Percentiles rank a stretch among this genome's conserved stretches.
These are phyloP conservation scores for Dactylonectria macrodidyma DNA, from an alignment of 2,329 filamentous ascomycete genomes.

Conservation along the genomic window DNA sequence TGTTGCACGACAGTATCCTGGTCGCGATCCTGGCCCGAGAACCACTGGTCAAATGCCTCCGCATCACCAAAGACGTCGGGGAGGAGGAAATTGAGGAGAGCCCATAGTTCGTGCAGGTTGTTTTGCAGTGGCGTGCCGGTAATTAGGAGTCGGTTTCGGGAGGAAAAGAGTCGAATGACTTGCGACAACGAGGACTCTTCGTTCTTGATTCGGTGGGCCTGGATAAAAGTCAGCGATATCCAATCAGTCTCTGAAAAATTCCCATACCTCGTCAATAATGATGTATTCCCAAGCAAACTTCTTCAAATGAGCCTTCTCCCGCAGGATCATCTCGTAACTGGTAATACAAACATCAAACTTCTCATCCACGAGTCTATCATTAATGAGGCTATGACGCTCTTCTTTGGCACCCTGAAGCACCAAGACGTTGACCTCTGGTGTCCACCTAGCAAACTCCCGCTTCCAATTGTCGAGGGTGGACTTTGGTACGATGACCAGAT, in stretches of 20 bases:
- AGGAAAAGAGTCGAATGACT: slow-evolving; percentile 96
- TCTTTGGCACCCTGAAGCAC: slow-evolving; percentile 97
- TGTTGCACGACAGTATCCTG: slow-evolving; percentile 98
- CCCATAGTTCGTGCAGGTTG: slow-evolving; percentile 98
- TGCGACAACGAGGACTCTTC: slow-evolving; percentile 97
- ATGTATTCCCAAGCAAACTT: slow-evolving; percentile 99
- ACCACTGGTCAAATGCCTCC: slow-evolving; percentile 98
- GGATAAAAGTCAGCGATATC: slow-evolving; percentile 33
- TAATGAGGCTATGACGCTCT: slow-evolving; percentile 89
- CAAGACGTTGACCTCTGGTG: slow-evolving; percentile 93
- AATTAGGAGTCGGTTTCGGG: slow-evolving; percentile 93
- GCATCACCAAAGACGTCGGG: slow-evolving; percentile 98
- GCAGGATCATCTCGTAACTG: slow-evolving; percentile 98
- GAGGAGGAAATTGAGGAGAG: slow-evolving; percentile 95
- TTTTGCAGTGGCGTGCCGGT: slow-evolving; percentile 98
- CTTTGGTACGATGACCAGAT: slow-evolving; percentile 93
- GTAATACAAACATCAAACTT: slow-evolving; percentile 99
- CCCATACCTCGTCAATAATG: slow-evolving; percentile 86
- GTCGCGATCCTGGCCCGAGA: slow-evolving; percentile 89
- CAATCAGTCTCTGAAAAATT: neutral
- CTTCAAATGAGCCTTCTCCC: slow-evolving; percentile 94
- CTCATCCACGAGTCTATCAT: slow-evolving; percentile 91
- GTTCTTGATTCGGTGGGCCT: slow-evolving; percentile 97
- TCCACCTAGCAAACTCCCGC: slow-evolving; percentile 94
- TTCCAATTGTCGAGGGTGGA: slow-evolving; percentile 99